Conservation (phyloP, 2,329 filamentous ascomycete genomes). For the Diplodia mutila region DNA sequence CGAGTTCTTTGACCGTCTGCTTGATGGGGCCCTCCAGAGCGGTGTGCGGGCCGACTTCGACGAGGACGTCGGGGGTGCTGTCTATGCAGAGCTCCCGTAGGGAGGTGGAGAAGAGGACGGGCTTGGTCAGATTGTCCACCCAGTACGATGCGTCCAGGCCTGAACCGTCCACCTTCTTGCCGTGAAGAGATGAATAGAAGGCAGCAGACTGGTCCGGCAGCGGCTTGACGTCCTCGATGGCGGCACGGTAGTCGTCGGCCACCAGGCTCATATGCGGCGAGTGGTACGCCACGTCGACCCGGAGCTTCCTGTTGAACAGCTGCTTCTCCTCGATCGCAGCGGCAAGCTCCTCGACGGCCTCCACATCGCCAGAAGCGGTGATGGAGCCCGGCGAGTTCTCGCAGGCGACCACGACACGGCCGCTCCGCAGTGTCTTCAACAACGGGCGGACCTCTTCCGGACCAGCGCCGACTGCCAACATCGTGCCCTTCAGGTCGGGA, state of each 20-base stretch:
- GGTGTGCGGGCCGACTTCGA: conserved; percentile 40
- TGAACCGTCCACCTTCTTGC: background rate
- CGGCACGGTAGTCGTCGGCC: conserved; percentile 33
- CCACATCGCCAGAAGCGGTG: conserved; percentile 51
- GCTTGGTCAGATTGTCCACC: conserved; percentile 42
- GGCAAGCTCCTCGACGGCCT: conserved; percentile 40
- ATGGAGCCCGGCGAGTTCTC: conserved; percentile 48
- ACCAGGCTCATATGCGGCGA: conserved; percentile 48
- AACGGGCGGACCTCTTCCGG: conserved; percentile 8
- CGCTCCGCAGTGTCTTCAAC: conserved; percentile 9
- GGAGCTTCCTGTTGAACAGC: conserved; percentile 46
- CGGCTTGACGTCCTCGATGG: conserved; percentile 1
- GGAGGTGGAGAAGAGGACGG: conserved; percentile 41
- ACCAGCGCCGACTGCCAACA: conserved; percentile 22
- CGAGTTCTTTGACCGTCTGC: conserved; percentile 15
- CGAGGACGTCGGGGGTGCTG: conserved; percentile 12
- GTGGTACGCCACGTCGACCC: conserved; percentile 51
- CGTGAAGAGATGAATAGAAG: conserved; percentile 24
- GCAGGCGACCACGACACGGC: conserved; percentile 32
- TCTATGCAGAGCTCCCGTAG: conserved; percentile 28
- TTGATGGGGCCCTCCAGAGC: conserved; percentile 33
- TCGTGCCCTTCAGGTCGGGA: conserved; percentile 5
- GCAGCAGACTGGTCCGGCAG: conserved; percentile 6
- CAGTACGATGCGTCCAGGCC: conserved; percentile 38
- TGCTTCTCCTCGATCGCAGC: conserved; percentile 39